phyloP scores from a whole-genome alignment of 768 basidiomycete species.

The Serendipita indica region DNA sequence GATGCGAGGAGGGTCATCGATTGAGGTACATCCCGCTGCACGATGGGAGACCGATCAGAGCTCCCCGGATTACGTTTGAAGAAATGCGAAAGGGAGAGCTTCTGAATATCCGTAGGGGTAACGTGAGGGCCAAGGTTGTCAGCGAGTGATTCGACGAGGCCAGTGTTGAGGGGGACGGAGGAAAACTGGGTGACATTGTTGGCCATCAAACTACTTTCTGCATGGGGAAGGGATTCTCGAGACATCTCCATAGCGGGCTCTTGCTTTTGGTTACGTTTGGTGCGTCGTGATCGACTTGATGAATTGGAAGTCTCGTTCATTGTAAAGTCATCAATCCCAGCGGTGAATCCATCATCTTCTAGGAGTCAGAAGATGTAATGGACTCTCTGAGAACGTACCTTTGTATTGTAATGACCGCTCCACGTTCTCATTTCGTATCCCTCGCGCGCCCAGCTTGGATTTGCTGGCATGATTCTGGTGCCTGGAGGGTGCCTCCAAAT shows the following conservation, averaged over 20 bases:
- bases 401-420: no score
- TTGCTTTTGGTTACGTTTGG: neutral
- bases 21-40: neutral
- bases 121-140: neutral
- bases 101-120: constrained; percentile 3
- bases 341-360: neutral
- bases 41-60: neutral
- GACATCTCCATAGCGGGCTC: neutral
- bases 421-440: neutral
- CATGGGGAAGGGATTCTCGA: neutral
- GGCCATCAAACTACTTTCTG: neutral
- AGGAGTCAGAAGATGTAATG: neutral
- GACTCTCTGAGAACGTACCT: neutral
- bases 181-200: neutral
- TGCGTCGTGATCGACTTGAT: neutral
- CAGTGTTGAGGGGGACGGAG: constrained; percentile 7
- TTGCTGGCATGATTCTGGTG: neutral
- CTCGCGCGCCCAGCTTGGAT: neutral
- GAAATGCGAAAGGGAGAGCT: constrained; percentile 3
- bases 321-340: neutral
- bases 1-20: constrained; percentile 45
- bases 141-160: neutral
- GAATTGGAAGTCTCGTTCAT: neutral
- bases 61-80: constrained; percentile 5
- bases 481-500: neutral